Evolutionary conservation across 331 rosid genomes (phyloP).

Genomic region (Malus hybrid): DNA sequence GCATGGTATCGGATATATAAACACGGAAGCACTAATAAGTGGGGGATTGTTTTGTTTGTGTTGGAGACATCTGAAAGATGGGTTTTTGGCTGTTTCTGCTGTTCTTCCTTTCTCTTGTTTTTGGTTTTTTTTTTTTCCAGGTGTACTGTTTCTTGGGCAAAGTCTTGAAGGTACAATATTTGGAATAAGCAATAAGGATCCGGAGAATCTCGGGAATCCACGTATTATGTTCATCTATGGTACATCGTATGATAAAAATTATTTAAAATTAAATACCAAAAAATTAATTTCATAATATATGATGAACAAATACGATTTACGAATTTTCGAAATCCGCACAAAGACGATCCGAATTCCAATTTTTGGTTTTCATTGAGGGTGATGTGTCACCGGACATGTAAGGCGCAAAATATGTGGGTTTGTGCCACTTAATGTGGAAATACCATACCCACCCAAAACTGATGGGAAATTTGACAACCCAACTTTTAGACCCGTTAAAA

Average conservation of each 20-base stretch:
- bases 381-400: neutral
- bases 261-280: too few species aligned
- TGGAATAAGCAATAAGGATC: too few species aligned
- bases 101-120: neutral
- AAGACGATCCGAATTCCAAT: too few species aligned
- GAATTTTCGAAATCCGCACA: accelerated
- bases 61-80: neutral
- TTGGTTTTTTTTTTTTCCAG: neutral
- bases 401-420: neutral
- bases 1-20: neutral
- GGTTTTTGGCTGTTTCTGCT: neutral
- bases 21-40: neutral
- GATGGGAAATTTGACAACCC: neutral
- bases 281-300: accelerated
- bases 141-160: neutral
- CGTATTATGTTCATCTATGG: too few species aligned
- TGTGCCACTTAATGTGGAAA: constrained; percentile 4
- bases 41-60: neutral
- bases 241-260: accelerated
- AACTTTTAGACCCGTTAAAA: neutral
- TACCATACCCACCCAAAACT: neutral
- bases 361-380: neutral
- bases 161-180: neutral
- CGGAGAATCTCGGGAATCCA: accelerated
- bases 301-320: accelerated